Conservation (phyloP, 495 filamentous ascomycete species). For the Annulohypoxylon maeteangense region DNA sequence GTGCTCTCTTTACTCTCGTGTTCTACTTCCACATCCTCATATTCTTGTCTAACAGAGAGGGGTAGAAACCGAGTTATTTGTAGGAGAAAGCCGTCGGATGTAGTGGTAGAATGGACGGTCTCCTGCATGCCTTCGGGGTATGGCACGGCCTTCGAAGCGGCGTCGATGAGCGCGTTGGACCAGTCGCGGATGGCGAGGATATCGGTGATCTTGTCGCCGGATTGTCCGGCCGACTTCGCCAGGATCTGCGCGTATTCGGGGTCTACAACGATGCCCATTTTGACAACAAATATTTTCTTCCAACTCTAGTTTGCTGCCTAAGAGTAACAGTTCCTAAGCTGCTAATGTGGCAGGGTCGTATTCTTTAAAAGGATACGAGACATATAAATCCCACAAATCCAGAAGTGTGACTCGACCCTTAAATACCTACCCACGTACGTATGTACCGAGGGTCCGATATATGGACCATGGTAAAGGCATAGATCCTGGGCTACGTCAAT, state of each 20-base stretch:
- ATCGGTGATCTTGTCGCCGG: not conserved
- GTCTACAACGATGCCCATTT: conserved; percentile 5
- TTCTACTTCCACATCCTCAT: not conserved
- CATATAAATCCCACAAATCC: not conserved
- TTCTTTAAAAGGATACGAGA: not conserved
- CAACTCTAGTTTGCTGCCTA: no score
- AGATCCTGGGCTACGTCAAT: not conserved
- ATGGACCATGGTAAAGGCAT: not conserved
- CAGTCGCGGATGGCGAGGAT: not conserved
- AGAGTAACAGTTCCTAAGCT: no score
- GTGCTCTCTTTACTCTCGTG: not conserved
- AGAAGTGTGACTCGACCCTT: not conserved
- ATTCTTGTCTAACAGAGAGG: not conserved
- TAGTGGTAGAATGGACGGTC: conserved; percentile 29
- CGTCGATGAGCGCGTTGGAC: not conserved
- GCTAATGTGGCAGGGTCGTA: not conserved
- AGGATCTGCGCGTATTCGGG: conserved; percentile 5
- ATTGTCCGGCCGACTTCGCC: not conserved
- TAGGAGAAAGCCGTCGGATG: conserved; percentile 38
- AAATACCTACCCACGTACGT: not conserved
- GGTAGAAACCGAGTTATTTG: conserved; percentile 40
- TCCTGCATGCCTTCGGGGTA: conserved; percentile 30
- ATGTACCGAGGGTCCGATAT: no score
- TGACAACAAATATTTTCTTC: not conserved
- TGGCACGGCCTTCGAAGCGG: not conserved